Percentiles rank a stretch among this genome's conserved stretches.
Conservation (phyloP, 2,329 filamentous ascomycete species). For the Fusarium humuli region DNA sequence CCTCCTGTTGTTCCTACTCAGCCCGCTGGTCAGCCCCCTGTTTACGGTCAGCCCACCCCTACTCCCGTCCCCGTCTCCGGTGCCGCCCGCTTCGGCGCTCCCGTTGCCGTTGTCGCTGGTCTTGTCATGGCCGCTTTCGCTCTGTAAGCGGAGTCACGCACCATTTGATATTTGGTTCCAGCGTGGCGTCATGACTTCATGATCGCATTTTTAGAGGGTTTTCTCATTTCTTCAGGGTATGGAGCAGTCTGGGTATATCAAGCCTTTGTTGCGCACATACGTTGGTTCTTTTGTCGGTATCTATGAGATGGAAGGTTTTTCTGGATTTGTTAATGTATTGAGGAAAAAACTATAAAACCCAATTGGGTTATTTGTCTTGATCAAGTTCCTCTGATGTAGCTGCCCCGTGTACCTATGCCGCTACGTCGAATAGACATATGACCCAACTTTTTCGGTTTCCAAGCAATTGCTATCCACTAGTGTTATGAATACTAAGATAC, state of each 20-base stretch:
- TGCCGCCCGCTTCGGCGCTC: constrained; percentile 51
- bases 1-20: constrained; percentile 43
- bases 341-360: constrained; percentile 46
- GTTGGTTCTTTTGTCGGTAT: constrained; percentile 45
- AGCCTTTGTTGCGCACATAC: constrained; percentile 48
- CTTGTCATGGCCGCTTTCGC: constrained; percentile 57
- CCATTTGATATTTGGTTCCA: constrained; percentile 41
- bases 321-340: constrained; percentile 49
- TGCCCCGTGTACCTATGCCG: constrained; percentile 42
- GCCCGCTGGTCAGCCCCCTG: constrained; percentile 36
- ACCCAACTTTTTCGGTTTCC: constrained; percentile 30
- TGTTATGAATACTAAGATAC: constrained; percentile 35
- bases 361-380: constrained; percentile 46
- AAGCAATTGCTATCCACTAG: constrained; percentile 9
- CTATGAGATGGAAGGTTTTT: constrained; percentile 45
- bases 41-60: constrained; percentile 36
- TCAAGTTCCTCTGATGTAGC: constrained; percentile 44
- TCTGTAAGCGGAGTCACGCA: constrained; percentile 52
- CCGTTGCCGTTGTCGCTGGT: constrained; percentile 55
- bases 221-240: constrained; percentile 43
- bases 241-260: constrained; percentile 42
- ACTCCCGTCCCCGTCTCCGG: constrained; percentile 45
- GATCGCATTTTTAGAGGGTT: constrained; percentile 49
- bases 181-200: constrained; percentile 47
- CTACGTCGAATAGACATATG: constrained; percentile 48